These are phyloP conservation scores for Mortierella sp. DNA, from an alignment of 371 early-diverging fungal species.

Conservation along the genomic window DNA sequence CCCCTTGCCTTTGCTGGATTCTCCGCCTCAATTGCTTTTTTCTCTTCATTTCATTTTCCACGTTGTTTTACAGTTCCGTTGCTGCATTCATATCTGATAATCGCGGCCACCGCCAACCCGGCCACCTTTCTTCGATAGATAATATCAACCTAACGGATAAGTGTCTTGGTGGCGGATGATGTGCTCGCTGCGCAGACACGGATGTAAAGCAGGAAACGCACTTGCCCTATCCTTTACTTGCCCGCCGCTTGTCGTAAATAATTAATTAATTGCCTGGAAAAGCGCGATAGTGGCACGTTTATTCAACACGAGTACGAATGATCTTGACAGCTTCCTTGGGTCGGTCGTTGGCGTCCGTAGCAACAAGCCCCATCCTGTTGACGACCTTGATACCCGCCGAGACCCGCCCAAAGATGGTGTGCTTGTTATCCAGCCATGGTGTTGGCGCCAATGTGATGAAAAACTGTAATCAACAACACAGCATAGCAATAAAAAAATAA, in stretches of 20 bases:
- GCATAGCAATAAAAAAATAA: background rate
- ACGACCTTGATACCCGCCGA: conserved; percentile 77
- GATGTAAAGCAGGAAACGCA: background rate
- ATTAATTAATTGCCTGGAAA: background rate
- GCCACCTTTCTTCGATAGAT: background rate
- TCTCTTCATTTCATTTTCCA: conserved; percentile 9
- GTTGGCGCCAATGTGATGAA: conserved; percentile 78
- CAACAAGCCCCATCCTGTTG: conserved; percentile 78
- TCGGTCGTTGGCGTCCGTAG: conserved; percentile 71
- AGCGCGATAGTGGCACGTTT: background rate
- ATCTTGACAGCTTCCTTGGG: conserved; percentile 61
- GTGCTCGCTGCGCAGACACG: background rate
- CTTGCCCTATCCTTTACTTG: background rate
- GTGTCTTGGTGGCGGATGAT: background rate
- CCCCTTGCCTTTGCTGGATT: background rate
- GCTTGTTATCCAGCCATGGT: conserved; percentile 86
- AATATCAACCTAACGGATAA: background rate
- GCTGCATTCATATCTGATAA: background rate
- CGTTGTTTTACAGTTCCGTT: conserved; percentile 3
- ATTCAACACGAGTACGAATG: conserved; percentile 55
- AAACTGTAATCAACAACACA: conserved; percentile 59
- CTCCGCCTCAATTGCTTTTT: background rate
- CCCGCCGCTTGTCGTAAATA: background rate
- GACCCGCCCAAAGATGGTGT: conserved; percentile 82
- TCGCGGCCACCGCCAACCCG: background rate